These are phyloP conservation scores for Myxozyma vanderwaltii DNA, from an alignment of 805 yeast species.

Conservation along the genomic window DNA sequence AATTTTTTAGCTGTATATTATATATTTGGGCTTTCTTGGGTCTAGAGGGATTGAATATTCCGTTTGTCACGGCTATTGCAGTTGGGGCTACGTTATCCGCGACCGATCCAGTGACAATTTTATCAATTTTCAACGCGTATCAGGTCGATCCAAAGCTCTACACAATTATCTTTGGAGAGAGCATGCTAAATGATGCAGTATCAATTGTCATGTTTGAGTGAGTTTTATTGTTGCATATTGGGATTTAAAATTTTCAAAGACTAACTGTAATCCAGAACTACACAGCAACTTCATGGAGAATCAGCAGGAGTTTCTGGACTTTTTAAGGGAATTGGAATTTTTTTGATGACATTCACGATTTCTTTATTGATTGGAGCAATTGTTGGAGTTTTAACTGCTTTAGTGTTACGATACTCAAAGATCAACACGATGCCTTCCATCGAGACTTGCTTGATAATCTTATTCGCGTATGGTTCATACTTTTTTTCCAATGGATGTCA, in stretches of 20 bases:
- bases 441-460: constrained; percentile 87
- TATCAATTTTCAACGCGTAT: constrained; percentile 94
- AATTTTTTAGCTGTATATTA: constrained; percentile 51
- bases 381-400: constrained; percentile 85
- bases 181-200: constrained; percentile 92
- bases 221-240: constrained; percentile 3
- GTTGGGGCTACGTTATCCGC: constrained; percentile 98
- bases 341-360: constrained; percentile 88
- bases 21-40: constrained; percentile 92
- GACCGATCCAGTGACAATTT: constrained; percentile 96
- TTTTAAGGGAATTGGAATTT: constrained; percentile 91
- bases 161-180: constrained; percentile 96
- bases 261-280: constrained; percentile 51
- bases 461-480: constrained; percentile 93
- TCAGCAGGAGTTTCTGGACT: constrained; percentile 71
- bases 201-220: constrained; percentile 95
- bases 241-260: neutral
- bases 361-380: constrained; percentile 86
- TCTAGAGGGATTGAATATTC: constrained; percentile 79
- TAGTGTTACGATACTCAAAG: constrained; percentile 87
- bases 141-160: constrained; percentile 97
- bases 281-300: constrained; percentile 92
- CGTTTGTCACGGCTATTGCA: constrained; percentile 93
- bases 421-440: constrained; percentile 94
- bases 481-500: constrained; percentile 98